Base-by-base conservation (phyloP, 2,329 filamentous ascomycete genomes). In the Monilinia vaccinii-corymbosi region DNA sequence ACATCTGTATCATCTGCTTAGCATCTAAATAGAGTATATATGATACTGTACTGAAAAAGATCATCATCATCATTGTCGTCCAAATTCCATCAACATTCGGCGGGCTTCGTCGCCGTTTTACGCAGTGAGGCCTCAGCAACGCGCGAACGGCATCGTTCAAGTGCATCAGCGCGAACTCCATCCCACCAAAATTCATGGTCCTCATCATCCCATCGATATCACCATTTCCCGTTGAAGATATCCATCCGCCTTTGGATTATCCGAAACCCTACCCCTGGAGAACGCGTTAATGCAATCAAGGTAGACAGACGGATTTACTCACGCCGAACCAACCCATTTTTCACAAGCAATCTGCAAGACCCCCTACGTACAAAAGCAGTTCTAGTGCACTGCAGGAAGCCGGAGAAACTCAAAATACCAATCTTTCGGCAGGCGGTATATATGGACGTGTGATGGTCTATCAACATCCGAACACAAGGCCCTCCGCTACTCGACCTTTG, bases 321-420 rank as follows among this genome's bases (percentile, higher is more conserved):
- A 48, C 21, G 32, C 60, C 3, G 23, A 62, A 57, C n/a, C n/a
- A n/a, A n/a, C n/a, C 58, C 53, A 14, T 60, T 68, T 50, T 67
- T 67, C 52, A 13, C 48, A 51, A 50, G 44, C 18, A 64, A 64
- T 32, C 42, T 66, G 34, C 36, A 45, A 40, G 51, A 57, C 38
- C 56, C 49, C n/a, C n/a, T n/a, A n/a, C n/a, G n/a, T 32, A 60
- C 61, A 14, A 34, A 60, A 32, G 51, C 16, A 18, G 60, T 52
- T 8, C 63, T 48, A 32, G 8, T 64, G 32, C n/a, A 46, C 40
- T 67, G n/a, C n/a, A n/a, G 49, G 61, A 66, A 67, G 55, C 45
- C 25, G 38, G 56, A 64, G 25, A 63, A 28, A 45, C 65, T 66
- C 14, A 67, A 65, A 46, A 50, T 18, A 31, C 62, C 50, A 13